These are phyloP conservation scores for Aegle marmelos DNA, from an alignment of 345 rosid species.

Conservation along the genomic window DNA sequence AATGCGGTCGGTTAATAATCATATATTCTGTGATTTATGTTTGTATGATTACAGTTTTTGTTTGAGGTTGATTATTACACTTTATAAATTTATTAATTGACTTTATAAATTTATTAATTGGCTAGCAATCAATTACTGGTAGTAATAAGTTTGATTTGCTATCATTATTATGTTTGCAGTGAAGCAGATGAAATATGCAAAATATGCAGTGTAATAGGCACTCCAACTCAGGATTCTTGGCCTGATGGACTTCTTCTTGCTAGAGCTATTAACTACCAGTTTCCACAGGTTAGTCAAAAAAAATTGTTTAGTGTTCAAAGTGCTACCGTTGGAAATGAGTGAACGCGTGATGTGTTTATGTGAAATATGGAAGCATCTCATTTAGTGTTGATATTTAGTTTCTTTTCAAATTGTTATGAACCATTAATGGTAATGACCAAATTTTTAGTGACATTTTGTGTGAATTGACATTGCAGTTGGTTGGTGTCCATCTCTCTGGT, in stretches of 20 bases:
- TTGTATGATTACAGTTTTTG: neutral
- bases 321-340: neutral
- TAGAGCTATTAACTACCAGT: constrained; percentile 67
- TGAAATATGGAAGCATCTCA: neutral
- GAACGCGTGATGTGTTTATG: neutral
- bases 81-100: neutral
- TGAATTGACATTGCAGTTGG: constrained; percentile 40
- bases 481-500: constrained; percentile 48
- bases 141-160: neutral
- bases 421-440: neutral
- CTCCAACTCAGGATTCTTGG: constrained; percentile 79
- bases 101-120: neutral
- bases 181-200: constrained; percentile 96
- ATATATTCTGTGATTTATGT: neutral
- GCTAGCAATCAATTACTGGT: neutral
- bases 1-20: neutral
- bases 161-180: constrained; percentile 40
- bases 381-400: neutral
- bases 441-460: neutral
- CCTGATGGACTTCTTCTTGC: constrained; percentile 87
- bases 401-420: neutral
- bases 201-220: constrained; percentile 85
- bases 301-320: neutral
- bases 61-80: neutral
- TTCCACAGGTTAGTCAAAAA: constrained; percentile 56